phyloP scores from a whole-genome alignment of 192 early-diverging fungal genomes.

The Powellomyces hirtus region DNA sequence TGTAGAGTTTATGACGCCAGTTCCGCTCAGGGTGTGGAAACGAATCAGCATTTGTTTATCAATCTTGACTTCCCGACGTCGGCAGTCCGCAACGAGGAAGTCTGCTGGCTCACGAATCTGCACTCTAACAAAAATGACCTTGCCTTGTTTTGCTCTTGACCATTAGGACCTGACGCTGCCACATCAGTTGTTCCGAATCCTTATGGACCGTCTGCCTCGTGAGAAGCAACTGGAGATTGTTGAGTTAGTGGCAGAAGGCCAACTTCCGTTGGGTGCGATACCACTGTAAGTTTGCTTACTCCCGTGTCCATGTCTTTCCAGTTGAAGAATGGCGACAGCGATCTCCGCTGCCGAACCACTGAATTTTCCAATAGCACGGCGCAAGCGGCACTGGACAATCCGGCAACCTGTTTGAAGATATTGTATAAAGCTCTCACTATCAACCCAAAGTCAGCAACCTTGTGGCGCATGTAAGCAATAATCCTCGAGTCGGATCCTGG shows the following conservation, averaged over 20 bases:
- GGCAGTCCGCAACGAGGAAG: too few species aligned
- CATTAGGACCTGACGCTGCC: not conserved
- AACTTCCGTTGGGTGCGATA: not conserved
- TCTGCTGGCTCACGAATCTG: too few species aligned
- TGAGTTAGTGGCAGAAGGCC: not conserved
- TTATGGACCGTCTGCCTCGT: not conserved
- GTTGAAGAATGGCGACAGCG: too few species aligned
- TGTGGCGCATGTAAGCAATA: constrained; percentile 12
- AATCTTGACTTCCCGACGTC: too few species aligned
- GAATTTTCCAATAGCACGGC: not conserved
- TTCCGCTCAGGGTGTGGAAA: not conserved
- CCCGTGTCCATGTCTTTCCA: not conserved
- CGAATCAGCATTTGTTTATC: too few species aligned
- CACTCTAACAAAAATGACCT: too few species aligned
- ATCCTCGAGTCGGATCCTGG: not conserved
- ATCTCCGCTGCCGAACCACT: not conserved
- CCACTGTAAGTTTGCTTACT: constrained; percentile 2
- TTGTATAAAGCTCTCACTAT: not conserved
- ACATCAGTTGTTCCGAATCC: not conserved
- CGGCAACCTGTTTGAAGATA: not conserved
- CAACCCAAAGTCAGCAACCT: not conserved
- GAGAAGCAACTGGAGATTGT: not conserved
- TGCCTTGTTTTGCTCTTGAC: too few species aligned
- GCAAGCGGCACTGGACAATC: not conserved
- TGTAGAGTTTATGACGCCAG: not conserved